Conservation (phyloP, 495 filamentous ascomycete species). For the Staphylotrichum tortipilum region DNA sequence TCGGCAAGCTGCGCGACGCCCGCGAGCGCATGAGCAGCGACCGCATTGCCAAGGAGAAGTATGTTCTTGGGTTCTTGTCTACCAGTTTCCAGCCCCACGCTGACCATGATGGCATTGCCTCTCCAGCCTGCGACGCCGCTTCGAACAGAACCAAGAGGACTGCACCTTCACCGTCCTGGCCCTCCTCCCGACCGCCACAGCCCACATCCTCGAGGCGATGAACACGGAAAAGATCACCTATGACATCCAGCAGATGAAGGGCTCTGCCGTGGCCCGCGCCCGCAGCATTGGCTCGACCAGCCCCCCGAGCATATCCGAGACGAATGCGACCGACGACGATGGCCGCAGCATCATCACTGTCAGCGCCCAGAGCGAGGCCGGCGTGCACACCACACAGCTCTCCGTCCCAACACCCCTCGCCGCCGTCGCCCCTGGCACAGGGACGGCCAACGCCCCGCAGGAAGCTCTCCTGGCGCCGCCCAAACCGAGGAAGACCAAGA, state of each 20-base stretch:
- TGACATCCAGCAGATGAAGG: constrained; percentile 90
- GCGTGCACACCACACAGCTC: constrained; percentile 69
- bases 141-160: constrained; percentile 97
- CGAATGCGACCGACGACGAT: constrained; percentile 62
- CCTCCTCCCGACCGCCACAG: constrained; percentile 81
- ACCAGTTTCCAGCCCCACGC: no score
- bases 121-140: constrained; percentile 85
- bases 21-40: constrained; percentile 92
- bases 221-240: constrained; percentile 83
- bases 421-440: constrained; percentile 20
- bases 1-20: constrained; percentile 83
- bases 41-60: constrained; percentile 94
- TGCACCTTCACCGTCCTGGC: constrained; percentile 96
- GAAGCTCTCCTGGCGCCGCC: constrained; percentile 24
- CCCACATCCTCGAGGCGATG: constrained; percentile 77
- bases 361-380: constrained; percentile 64
- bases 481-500: constrained; percentile 68
- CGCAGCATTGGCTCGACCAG: constrained; percentile 52
- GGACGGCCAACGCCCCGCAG: constrained; percentile 30
- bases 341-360: constrained; percentile 60
- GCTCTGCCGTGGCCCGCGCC: constrained; percentile 55
- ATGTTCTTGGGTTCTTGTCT: constrained; percentile 20
- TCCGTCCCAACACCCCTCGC: constrained; percentile 38
- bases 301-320: constrained; percentile 60
- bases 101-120: no score